Conservation (phyloP, 2,329 filamentous ascomycete species). For the Periconia sp. region DNA sequence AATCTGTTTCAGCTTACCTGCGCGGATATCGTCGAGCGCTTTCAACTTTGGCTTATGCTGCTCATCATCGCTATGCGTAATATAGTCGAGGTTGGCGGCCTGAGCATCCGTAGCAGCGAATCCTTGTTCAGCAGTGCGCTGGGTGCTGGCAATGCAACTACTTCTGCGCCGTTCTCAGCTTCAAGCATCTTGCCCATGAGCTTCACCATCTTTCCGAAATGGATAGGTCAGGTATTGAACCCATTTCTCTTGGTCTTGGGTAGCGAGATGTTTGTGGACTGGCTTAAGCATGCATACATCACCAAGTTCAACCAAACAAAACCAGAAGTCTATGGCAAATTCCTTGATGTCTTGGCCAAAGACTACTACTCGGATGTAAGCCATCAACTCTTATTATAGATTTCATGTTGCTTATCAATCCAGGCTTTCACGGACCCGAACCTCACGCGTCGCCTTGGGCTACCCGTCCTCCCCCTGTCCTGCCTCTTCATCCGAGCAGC, state of each 20-base stretch:
- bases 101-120: conserved; percentile 60
- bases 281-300: conserved; percentile 97
- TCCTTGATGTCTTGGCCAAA: conserved; percentile 92
- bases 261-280: conserved; percentile 96
- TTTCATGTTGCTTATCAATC: neutral
- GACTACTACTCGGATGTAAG: conserved; percentile 94
- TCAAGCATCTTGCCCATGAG: conserved; percentile 84
- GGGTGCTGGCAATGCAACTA: conserved; percentile 51
- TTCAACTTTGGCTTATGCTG: conserved; percentile 97
- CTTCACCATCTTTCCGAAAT: conserved; percentile 86
- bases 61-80: conserved; percentile 96
- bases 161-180: conserved; percentile 61
- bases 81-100: conserved; percentile 89
- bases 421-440: conserved; percentile 90
- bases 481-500: conserved; percentile 95
- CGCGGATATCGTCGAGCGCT: conserved; percentile 94
- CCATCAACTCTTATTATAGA: neutral
- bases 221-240: conserved; percentile 87
- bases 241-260: conserved; percentile 94
- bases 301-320: conserved; percentile 98
- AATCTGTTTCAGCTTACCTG: conserved; percentile 96
- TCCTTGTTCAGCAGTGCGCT: conserved; percentile 39
- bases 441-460: conserved; percentile 83
- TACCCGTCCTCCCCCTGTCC: conserved; percentile 90
- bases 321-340: conserved; percentile 85